phyloP scores from a whole-genome alignment of 2,329 filamentous ascomycete genomes.

The Claviceps spartinae region DNA sequence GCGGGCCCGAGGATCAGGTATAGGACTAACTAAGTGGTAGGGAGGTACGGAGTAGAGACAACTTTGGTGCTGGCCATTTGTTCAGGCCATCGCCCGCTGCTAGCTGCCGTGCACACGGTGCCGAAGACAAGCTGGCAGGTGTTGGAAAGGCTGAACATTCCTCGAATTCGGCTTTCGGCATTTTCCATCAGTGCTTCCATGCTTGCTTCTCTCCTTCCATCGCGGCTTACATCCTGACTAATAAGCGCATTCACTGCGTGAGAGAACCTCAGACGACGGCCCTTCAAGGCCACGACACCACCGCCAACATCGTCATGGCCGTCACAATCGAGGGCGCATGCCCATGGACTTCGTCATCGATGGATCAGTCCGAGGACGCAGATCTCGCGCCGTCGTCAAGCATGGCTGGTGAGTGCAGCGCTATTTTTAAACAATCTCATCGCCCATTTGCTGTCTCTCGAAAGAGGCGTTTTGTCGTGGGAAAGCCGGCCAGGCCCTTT shows the following conservation, averaged over 20 bases:
- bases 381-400: slow-evolving; percentile 2
- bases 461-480: neutral
- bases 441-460: neutral
- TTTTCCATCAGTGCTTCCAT: neutral
- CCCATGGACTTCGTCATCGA: neutral
- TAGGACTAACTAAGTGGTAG: neutral
- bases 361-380: neutral
- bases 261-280: neutral
- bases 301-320: slow-evolving; percentile 3
- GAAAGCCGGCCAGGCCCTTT: neutral
- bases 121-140: neutral
- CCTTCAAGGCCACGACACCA: neutral
- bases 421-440: neutral
- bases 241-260: neutral
- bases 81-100: neutral
- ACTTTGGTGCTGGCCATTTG: neutral
- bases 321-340: slow-evolving; percentile 2
- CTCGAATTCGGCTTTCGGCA: neutral
- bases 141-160: neutral
- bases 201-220: slow-evolving; percentile 2
- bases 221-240: slow-evolving; percentile 3
- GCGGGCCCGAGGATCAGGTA: neutral
- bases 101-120: neutral
- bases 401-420: neutral
- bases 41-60: neutral